Base-by-base conservation (phyloP, 176 grass and related monocot species). In the Eleusine coracana region DNA sequence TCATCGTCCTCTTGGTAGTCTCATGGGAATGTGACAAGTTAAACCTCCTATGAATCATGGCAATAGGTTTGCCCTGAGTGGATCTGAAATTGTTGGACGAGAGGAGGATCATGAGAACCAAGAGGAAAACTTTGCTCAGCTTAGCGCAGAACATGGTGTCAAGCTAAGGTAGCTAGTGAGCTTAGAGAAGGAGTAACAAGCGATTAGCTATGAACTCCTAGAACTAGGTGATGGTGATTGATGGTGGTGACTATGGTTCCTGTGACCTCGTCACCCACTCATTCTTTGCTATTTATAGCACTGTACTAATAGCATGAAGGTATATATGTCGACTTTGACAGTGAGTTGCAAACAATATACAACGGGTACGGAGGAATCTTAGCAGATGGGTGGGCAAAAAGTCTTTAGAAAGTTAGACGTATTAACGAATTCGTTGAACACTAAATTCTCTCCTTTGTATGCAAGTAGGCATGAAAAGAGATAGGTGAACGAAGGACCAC, bases 231-330 rank as follows among this genome's bases (percentile, higher is more conserved):
- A 14, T 34, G 31, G 31, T 34, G 31, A 34, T 34, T 34, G 31
- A 34, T 52, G 50, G 12, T 56, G 54, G 54, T 56, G 17, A 18
- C 54, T 56, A 18, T 21, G 18, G 3, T 50, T 14, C 12, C 12
- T 50, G 18, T 56, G 54, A 56, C 18, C 54, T 77, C 73, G 77
- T 77, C 7, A 21, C 38, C 48, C 36, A 58, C 82, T 68, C 38
- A 40, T 41, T 44, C 77, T 71, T 87, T 71, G 55, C 55, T 78
- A 87, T 83, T 72, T 87, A 83, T 87, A 87, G 86, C 73, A 78
- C 52, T 11, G 11, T 55, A 73, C 59, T 23, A 72, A 51, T 42
- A 37, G 15, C 54, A 52, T 70, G 13, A 50, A 25, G 18, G 65
- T 27, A 61, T 61, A 25, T 59, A 52, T 49, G 20, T 17, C 16